Base-by-base conservation (phyloP, 306 rosid genomes). In the Vigna unguiculata region DNA sequence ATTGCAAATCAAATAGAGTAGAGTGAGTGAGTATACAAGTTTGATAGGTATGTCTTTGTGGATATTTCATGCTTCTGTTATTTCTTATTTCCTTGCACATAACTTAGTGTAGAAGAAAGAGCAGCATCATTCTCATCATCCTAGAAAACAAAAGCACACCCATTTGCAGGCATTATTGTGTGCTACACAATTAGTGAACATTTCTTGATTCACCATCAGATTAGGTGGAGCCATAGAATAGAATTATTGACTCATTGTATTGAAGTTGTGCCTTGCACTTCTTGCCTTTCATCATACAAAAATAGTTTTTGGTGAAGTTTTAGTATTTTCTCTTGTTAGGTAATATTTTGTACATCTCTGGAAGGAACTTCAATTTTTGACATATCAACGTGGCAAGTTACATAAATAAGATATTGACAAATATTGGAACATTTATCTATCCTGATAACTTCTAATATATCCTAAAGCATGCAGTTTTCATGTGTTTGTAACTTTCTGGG, bases 101-200 rank as follows among this genome's bases (percentile, higher is more conserved):
- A 60, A 78, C 16, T 59, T 78, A 78, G 71, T 69, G 54, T 58
- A 15, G 34, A 63, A 67, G 81, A 78, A 30, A 69, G 61, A 24
- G 30, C 40, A 69, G 40, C 58, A 46, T 14, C 43, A 25, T 46
- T 47, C 11, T 47, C 74, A 47, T 43, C n/a, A 19, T 68, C 54
- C 7, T 22, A 11, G 70, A 19, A 40, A 63, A 40, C 53, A 40
- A 38, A 64, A 16, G 65, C 80, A 51, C 58, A 58, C 57, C 13
- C 53, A n/a, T 43, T 73, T 58, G 20, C 59, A 78, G 30, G 41
- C 62, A 69, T 75, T 66, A 54, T 25, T 54, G 43, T 17, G 47
- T 41, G 65, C 32, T 76, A 24, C 47, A 54, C 66, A 75, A 41
- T 54, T 41, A 30, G 70, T 62, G 74, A 43, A 52, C 65, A 45